phyloP scores from a whole-genome alignment of 1,284 basidiomycete species.

The Blastosporella zonata region DNA sequence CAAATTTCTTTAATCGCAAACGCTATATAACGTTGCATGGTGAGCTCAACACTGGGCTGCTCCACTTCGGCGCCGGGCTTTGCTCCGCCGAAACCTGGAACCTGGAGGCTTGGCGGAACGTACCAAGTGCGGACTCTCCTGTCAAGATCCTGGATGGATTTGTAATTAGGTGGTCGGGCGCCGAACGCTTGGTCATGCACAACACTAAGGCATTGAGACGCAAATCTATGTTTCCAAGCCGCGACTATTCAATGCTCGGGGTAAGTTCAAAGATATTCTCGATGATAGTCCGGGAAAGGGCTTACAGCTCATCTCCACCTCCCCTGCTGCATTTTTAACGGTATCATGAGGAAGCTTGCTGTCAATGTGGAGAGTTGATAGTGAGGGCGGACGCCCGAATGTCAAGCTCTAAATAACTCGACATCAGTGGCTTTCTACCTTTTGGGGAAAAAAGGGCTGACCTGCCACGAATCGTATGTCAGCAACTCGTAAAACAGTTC shows the following conservation, averaged over 20 bases:
- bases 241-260: constrained; percentile 40
- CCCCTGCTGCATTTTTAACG: constrained; percentile 45
- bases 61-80: constrained; percentile 41
- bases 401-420: constrained; percentile 52
- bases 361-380: constrained; percentile 59
- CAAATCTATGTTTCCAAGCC: constrained; percentile 65
- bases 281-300: constrained; percentile 8
- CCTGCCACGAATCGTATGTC: constrained; percentile 72
- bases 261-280: not conserved
- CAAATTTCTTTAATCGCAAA: constrained; percentile 67
- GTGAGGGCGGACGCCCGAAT: constrained; percentile 67
- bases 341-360: constrained; percentile 52
- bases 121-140: constrained; percentile 57
- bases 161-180: constrained; percentile 56
- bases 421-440: constrained; percentile 5
- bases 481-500: constrained; percentile 63
- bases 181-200: constrained; percentile 68
- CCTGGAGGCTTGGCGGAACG: constrained; percentile 61
- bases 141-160: constrained; percentile 59
- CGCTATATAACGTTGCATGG: constrained; percentile 61
- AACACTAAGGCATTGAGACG: constrained; percentile 55
- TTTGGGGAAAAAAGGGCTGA: constrained; percentile 24
- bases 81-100: constrained; percentile 59
- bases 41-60: constrained; percentile 49
- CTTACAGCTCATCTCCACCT: constrained; percentile 66